These are phyloP conservation scores for Daldinia sp. DNA, from an alignment of 2,329 filamentous ascomycete species.

Conservation along the genomic window DNA sequence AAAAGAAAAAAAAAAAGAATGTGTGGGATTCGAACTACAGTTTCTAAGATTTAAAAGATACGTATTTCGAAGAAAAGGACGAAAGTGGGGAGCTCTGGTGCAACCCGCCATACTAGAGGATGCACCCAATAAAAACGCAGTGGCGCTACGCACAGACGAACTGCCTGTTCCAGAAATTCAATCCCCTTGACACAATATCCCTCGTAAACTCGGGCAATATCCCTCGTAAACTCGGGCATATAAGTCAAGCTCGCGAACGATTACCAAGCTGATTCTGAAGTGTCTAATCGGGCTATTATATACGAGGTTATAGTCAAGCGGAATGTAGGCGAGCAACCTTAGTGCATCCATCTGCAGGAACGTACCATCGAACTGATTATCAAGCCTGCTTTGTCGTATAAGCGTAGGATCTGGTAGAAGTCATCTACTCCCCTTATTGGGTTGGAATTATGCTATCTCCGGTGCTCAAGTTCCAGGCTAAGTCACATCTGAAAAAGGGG, in stretches of 20 bases:
- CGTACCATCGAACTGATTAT: neutral
- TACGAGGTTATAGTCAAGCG: neutral
- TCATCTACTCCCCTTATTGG: neutral
- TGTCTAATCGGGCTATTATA: neutral
- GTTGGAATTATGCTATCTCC: slow-evolving; percentile 6
- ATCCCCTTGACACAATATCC: too few species aligned
- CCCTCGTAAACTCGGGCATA: too few species aligned
- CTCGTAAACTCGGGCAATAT: too few species aligned
- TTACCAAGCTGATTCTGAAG: neutral
- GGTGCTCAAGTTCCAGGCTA: neutral
- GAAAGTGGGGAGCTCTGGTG: too few species aligned
- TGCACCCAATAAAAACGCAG: too few species aligned
- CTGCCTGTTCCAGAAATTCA: too few species aligned
- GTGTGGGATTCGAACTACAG: too few species aligned
- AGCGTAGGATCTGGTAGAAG: neutral
- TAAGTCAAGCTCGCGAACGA: neutral
- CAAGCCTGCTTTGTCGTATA: neutral
- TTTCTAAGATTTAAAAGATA: too few species aligned
- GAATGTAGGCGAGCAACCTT: neutral
- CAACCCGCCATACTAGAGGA: too few species aligned
- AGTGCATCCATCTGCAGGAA: neutral
- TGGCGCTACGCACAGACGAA: too few species aligned
- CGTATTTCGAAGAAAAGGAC: too few species aligned
- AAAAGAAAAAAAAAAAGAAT: too few species aligned
- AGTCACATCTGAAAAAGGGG: neutral